Evolutionary conservation across 768 basidiomycete genomes (phyloP), one percentile per base, ranked within the genome.

Genomic region (Tremella fuciformis): DNA sequence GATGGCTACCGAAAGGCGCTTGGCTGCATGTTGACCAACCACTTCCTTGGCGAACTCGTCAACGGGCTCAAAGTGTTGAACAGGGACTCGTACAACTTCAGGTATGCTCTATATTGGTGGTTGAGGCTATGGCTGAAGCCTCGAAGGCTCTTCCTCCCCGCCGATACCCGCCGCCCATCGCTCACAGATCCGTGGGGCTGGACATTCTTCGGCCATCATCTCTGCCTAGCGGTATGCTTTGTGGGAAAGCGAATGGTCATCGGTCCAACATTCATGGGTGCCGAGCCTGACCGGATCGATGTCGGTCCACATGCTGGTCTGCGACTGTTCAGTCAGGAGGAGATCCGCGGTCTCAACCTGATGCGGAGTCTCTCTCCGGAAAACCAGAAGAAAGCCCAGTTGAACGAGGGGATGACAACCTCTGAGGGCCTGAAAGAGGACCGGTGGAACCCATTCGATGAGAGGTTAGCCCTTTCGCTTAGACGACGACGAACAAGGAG

Each of bases 391-490:
- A 25, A 60, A 52, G 72, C 72, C n/a, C 65, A 69, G 50, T n/a
- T 69, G 21, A 60, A 53, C 48, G 59, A 57, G 53, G 60, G 55
- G 21, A 63, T 72, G 63, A 57, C 50, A 40, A 50, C 47, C 13
- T 34, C 55, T n/a, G 62, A 62, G 2, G 62, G 59, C 11, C 53
- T 70, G 13, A 51, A 63, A 3, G 65, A 70, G 50, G 69, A 67
- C 24, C 42, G 71, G 19, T 74, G 72, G 72, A 74, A 74, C 53
- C 70, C 70, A 3, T 71, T 69, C 40, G 72, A 74, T 54, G 70
- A 74, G 57, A 54, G 29, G 29, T 34, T 11, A 34, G 29, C 29
- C 6, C 11, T 34, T 1, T 13, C 40, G 3, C 18, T 41, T 41
- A 18, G 3, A 41, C 40, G 40, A 3, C 18, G 3, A n/a, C 40